Conservation (phyloP, 2,329 filamentous ascomycete genomes). For the Mollisiaceae sp. region DNA sequence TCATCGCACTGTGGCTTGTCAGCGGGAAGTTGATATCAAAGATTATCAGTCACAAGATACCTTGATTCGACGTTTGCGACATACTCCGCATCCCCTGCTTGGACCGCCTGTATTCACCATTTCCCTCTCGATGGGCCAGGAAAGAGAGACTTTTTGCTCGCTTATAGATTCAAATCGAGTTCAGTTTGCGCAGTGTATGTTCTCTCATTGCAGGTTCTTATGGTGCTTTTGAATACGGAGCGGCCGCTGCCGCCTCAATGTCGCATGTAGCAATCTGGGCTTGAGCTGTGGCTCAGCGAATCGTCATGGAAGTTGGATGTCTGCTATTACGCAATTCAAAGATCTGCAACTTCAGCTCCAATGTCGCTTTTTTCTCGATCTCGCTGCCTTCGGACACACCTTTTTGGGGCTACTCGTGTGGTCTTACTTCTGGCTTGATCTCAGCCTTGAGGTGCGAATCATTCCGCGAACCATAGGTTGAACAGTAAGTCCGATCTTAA, state of each 20-base stretch:
- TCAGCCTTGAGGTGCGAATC: too few species aligned
- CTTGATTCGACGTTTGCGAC: conserved; percentile 24
- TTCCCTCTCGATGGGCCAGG: not conserved
- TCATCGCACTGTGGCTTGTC: conserved; percentile 23
- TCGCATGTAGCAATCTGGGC: not conserved
- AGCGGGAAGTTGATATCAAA: not conserved
- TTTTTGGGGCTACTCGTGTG: too few species aligned
- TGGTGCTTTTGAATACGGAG: not conserved
- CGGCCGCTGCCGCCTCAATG: not conserved
- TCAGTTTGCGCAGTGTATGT: not conserved
- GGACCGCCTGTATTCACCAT: conserved; percentile 25
- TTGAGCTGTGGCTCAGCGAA: conserved; percentile 1
- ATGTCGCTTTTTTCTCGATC: too few species aligned
- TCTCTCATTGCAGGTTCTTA: not conserved
- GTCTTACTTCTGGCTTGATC: too few species aligned
- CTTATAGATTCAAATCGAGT: not conserved
- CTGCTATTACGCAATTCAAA: too few species aligned
- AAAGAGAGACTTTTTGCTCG: not conserved
- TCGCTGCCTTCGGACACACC: too few species aligned
- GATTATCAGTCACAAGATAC: not conserved
- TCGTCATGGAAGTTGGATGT: not conserved
- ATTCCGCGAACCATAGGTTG: too few species aligned
- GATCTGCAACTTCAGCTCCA: too few species aligned
- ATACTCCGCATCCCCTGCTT: conserved; percentile 21
- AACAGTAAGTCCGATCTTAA: too few species aligned